phyloP scores from a whole-genome alignment of 345 rosid genomes.

The Rhodomyrtus tomentosa region DNA sequence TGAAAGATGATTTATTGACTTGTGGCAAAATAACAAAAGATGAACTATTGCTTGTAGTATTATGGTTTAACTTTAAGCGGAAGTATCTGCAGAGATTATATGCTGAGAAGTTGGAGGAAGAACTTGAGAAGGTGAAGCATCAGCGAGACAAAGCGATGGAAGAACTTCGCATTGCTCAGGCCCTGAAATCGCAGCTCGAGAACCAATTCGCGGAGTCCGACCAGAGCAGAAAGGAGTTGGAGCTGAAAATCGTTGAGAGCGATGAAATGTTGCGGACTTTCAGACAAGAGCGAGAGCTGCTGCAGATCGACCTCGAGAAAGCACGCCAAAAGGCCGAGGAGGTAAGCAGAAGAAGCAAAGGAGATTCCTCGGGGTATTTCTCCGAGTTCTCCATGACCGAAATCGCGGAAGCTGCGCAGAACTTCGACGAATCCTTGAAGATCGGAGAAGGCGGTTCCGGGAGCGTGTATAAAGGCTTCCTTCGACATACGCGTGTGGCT shows the following conservation, averaged over 20 bases:
- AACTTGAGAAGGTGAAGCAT: not conserved
- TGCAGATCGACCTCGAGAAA: not conserved
- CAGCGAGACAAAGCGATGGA: not conserved
- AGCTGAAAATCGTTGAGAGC: not conserved
- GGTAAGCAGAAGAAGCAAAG: not conserved
- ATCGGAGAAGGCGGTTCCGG: slow-evolving; percentile 1
- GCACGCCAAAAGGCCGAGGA: not conserved
- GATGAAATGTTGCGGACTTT: not conserved
- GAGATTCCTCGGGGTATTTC: not conserved
- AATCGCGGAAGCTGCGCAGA: not conserved
- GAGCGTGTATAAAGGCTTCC: not conserved
- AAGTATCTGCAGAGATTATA: not conserved
- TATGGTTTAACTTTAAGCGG: not conserved
- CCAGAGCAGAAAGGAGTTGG: not conserved
- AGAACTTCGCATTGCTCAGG: not conserved
- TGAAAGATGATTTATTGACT: not conserved
- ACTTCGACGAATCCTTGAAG: slow-evolving; percentile 3
- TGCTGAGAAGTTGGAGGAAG: not conserved
- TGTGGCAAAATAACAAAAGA: not conserved
- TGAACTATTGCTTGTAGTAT: not conserved
- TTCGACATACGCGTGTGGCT: not conserved
- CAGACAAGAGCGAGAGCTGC: not conserved
- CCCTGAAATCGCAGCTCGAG: not conserved
- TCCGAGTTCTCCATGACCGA: not conserved
- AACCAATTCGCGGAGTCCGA: not conserved